A percentile compares a stretch with the other conserved stretches of the same genome.
Evolutionary conservation across 345 rosid genomes (phyloP).

Genomic region (Eucalyptus regnans): DNA sequence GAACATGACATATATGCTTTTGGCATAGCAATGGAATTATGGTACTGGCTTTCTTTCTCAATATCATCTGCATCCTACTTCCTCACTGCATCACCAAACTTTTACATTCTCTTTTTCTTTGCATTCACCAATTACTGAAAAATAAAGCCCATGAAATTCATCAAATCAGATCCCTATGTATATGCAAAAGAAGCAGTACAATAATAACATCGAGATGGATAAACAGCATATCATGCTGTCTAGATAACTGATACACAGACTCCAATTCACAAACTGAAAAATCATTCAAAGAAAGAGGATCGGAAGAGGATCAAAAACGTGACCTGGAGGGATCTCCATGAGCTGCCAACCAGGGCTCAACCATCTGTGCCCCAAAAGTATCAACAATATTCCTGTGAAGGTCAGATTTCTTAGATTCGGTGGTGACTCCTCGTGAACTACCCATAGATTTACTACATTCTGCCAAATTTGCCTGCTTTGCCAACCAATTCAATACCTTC

Average conservation of each 20-base stretch:
- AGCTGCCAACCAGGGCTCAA: conserved; percentile 92
- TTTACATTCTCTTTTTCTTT: background rate
- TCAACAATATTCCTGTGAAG: conserved; percentile 56
- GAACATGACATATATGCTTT: background rate
- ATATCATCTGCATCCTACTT: background rate
- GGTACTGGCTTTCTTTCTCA: background rate
- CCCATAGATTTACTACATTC: conserved; percentile 79
- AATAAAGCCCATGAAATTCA: background rate
- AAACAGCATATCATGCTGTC: background rate
- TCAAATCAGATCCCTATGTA: background rate
- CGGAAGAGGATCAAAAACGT: background rate
- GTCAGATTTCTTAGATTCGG: conserved; percentile 60
- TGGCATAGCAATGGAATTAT: background rate
- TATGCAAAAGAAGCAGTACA: background rate
- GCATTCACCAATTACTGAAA: background rate
- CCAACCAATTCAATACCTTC: conserved; percentile 81
- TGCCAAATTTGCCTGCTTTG: conserved; percentile 91
- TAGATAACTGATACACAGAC: background rate
- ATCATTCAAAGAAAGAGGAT: background rate
- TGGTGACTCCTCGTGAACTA: conserved; percentile 17
- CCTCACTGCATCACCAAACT: background rate
- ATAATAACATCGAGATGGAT: background rate
- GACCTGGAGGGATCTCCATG: conserved; percentile 97
- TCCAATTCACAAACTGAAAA: background rate
- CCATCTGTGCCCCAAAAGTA: conserved; percentile 80